A percentile compares a stretch with the other conserved stretches of the same genome.
These are phyloP conservation scores for Arthrocladium fulminans DNA, from an alignment of 2,329 filamentous ascomycete genomes.

Conservation along the genomic window DNA sequence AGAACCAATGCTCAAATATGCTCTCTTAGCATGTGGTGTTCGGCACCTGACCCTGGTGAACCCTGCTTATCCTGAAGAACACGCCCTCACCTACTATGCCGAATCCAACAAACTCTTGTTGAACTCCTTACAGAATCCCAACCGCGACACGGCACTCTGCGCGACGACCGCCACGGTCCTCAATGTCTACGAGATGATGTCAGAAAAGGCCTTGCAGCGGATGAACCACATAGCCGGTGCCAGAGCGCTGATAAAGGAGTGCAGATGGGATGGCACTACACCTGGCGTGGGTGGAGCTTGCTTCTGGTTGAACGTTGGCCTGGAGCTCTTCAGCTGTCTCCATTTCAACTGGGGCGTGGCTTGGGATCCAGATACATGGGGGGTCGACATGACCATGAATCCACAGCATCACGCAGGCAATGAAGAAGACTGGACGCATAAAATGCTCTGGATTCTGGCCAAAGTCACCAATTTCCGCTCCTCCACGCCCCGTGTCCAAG, in stretches of 20 bases:
- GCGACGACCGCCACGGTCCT: slow-evolving; percentile 80
- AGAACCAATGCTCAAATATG: slow-evolving; percentile 81
- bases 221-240: slow-evolving; percentile 86
- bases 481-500: slow-evolving; percentile 50
- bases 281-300: slow-evolving; percentile 75
- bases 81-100: slow-evolving; percentile 75
- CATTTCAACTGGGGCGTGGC: slow-evolving; percentile 78
- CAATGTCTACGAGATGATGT: slow-evolving; percentile 91
- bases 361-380: slow-evolving; percentile 88
- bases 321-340: slow-evolving; percentile 82
- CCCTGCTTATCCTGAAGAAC: slow-evolving; percentile 62
- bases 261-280: slow-evolving; percentile 73
- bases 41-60: slow-evolving; percentile 68
- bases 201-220: slow-evolving; percentile 64
- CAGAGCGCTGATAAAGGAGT: slow-evolving; percentile 77
- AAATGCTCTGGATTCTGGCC: slow-evolving; percentile 79
- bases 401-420: slow-evolving; percentile 46
- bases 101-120: slow-evolving; percentile 71
- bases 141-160: slow-evolving; percentile 74
- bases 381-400: slow-evolving; percentile 66
- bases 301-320: slow-evolving; percentile 87
- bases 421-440: slow-evolving; percentile 80
- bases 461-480: slow-evolving; percentile 81
- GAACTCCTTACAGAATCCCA: slow-evolving; percentile 69
- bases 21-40: slow-evolving; percentile 79